Conservation (phyloP, 2,329 filamentous ascomycete genomes). For the Aspergillus uvarum region DNA sequence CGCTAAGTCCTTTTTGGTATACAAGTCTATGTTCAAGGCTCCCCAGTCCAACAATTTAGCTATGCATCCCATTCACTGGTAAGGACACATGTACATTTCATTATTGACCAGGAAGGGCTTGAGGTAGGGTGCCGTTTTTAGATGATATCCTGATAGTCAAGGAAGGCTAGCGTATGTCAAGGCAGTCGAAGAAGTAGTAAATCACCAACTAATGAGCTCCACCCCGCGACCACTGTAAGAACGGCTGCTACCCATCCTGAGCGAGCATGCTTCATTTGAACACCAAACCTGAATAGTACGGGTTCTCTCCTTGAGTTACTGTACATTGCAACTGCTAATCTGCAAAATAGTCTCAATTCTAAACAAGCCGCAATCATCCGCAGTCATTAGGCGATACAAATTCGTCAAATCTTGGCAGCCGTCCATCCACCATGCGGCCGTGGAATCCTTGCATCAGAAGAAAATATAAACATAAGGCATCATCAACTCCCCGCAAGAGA, state of each 20-base stretch:
- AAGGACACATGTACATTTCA: no score
- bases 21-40: no score
- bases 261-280: neutral
- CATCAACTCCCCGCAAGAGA: conserved; percentile 8
- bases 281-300: neutral
- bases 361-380: conserved; percentile 16
- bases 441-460: conserved; percentile 15
- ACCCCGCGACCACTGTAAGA: no score
- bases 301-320: neutral
- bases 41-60: neutral
- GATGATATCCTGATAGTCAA: no score
- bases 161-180: no score
- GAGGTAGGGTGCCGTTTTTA: no score
- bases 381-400: conserved; percentile 29
- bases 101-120: no score
- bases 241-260: neutral
- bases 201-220: no score
- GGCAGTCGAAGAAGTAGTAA: no score
- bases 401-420: conserved; percentile 22
- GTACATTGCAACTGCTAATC: conserved; percentile 5
- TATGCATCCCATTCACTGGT: no score
- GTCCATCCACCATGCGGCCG: conserved; percentile 16
- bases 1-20: neutral
- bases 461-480: conserved; percentile 18
- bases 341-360: conserved; percentile 14